phyloP scores from a whole-genome alignment of 2,329 filamentous ascomycete species.

The Leptographium flavum region DNA sequence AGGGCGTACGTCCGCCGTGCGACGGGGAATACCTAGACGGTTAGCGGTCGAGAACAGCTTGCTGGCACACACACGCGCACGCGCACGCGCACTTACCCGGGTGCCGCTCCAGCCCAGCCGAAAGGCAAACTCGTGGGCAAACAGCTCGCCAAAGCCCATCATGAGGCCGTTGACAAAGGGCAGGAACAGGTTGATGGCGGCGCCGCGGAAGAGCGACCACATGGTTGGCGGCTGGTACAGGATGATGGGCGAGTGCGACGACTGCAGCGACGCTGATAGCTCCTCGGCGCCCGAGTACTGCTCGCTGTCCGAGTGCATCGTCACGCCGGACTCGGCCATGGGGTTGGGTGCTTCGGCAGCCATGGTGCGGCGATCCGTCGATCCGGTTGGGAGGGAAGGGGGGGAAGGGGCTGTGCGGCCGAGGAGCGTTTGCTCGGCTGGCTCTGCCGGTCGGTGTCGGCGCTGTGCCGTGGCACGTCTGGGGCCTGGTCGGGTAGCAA shows the following conservation, averaged over 20 bases:
- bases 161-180: slow-evolving; percentile 97
- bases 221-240: slow-evolving; percentile 81
- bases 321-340: slow-evolving; percentile 59
- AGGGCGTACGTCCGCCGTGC: slow-evolving; percentile 51
- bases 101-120: slow-evolving; percentile 86
- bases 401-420: no score
- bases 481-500: no score
- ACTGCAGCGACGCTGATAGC: slow-evolving; percentile 43
- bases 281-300: slow-evolving; percentile 59
- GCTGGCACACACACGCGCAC: neutral
- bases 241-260: slow-evolving; percentile 46
- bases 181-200: slow-evolving; percentile 87
- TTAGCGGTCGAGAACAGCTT: neutral
- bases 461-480: no score
- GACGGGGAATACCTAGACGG: slow-evolving; percentile 38
- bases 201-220: slow-evolving; percentile 73
- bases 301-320: slow-evolving; percentile 71
- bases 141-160: slow-evolving; percentile 92
- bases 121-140: slow-evolving; percentile 92
- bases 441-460: neutral
- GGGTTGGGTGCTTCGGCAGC: slow-evolving; percentile 32
- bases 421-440: no score
- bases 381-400: no score
- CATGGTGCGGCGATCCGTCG: slow-evolving; percentile 24
- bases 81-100: slow-evolving; percentile 43